Base-by-base conservation (phyloP, 306 rosid species). In the Cucumis melo region DNA sequence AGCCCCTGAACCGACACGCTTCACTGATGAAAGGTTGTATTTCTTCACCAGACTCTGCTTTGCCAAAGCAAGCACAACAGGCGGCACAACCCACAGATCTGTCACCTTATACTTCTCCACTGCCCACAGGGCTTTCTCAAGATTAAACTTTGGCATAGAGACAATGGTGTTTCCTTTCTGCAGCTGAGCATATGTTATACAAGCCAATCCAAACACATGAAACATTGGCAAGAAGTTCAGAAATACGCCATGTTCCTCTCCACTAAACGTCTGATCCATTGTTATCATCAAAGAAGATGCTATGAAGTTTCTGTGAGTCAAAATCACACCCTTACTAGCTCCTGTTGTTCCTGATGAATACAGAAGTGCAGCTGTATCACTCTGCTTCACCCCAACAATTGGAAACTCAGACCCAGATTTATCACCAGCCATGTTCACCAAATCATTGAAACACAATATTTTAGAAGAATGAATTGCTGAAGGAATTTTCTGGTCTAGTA, bases 261-360 rank as follows among this genome's bases (percentile, higher is more conserved):
- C 86, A 0, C 77, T 66, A 44, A 82, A 16, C 1, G 81, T 88
- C 80, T 91, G 97, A 13, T 94, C 96, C 88, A 87, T 42, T 0
- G 85, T 51, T 0, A 82, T 20, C 98, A 89, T 91, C 14, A 81
- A 1, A 8, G 94, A 80, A 0, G 94, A 75, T 3, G 98, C 77
- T 0, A 94, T 87, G 87, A 91, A 86, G 73, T 94, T 94, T 77
- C 74, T 51, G 46, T 94, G 97, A 8, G 91, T 85, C 20, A 93
- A 78, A 55, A 91, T 58, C 50, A 90, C 98, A 10, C 98, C 98
- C 82, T 93, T 93, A 84, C 97, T 90, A 6, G 80, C 50, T 0
- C 98, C 97, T 1, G 96, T 93, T 5, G 98, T 93, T 0, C 98
- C 98, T 0, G 97, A 93, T 0, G 98, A 94, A 79, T 94, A 94